Conservation (phyloP, 2,329 filamentous ascomycete species). For the Nannizziopsis barbatae region DNA sequence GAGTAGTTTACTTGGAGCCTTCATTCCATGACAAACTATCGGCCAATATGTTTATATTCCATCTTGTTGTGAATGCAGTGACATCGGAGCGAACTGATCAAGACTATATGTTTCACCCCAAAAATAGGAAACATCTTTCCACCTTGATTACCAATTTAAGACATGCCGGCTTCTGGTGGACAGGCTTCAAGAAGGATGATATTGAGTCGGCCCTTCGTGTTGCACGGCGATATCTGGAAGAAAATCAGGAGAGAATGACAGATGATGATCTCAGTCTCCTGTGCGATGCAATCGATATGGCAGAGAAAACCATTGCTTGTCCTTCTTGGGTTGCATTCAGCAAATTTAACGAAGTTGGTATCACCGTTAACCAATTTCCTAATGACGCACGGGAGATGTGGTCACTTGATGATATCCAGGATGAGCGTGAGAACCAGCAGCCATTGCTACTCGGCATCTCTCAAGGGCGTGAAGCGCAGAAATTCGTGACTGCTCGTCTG, state of each 20-base stretch:
- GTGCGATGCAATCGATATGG: conserved; percentile 53
- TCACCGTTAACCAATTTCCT: conserved; percentile 60
- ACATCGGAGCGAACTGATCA: conserved; percentile 72
- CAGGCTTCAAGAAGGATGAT: conserved; percentile 55
- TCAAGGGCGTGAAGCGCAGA: conserved; percentile 46
- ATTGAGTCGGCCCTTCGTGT: conserved; percentile 55
- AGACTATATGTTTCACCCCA: conserved; percentile 81
- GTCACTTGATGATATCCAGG: conserved; percentile 50
- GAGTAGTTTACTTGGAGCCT: conserved; percentile 61
- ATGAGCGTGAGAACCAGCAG: conserved; percentile 27
- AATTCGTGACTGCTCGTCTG: conserved; percentile 39
- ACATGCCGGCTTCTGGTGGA: conserved; percentile 77
- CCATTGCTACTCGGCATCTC: conserved; percentile 48
- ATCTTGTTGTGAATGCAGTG: conserved; percentile 74
- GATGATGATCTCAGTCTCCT: conserved; percentile 52
- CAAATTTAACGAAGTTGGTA: conserved; percentile 62
- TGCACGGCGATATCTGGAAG: conserved; percentile 55
- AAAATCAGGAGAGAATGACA: conserved; percentile 49
- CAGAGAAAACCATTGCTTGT: conserved; percentile 50
- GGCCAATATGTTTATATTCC: conserved; percentile 73
- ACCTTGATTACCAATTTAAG: conserved; percentile 66
- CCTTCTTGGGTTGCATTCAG: conserved; percentile 56
- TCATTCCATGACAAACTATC: conserved; percentile 75
- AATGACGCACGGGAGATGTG: conserved; percentile 50
- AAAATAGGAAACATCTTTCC: conserved; percentile 55